Conservation (phyloP, 441 rosid species). For the Syzygium syzygioides region DNA sequence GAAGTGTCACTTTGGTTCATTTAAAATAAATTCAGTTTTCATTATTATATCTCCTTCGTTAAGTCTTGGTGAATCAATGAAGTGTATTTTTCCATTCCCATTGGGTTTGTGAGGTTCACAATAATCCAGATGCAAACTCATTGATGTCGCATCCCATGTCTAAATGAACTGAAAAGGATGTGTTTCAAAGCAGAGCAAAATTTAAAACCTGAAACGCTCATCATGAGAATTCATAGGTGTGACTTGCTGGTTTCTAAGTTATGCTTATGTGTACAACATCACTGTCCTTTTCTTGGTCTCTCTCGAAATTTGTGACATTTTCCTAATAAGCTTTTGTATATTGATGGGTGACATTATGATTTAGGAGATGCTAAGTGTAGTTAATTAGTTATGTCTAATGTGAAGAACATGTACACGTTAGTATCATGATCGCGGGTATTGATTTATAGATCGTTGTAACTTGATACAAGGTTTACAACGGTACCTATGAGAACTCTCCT, state of each 20-base stretch:
- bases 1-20: too few species aligned
- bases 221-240: neutral
- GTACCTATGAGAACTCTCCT: neutral
- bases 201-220: fast-evolving
- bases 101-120: too few species aligned
- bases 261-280: neutral
- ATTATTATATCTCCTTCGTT: too few species aligned
- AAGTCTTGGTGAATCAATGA: too few species aligned
- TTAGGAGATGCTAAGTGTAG: neutral
- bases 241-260: neutral
- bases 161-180: neutral
- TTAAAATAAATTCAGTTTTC: too few species aligned
- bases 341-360: neutral
- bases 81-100: too few species aligned
- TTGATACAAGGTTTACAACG: neutral
- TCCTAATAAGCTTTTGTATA: neutral
- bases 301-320: neutral
- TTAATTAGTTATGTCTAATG: neutral
- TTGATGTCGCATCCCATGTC: too few species aligned
- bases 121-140: too few species aligned
- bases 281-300: neutral
- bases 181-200: neutral
- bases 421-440: fast-evolving
- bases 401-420: neutral
- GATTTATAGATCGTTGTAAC: neutral